phyloP scores from a whole-genome alignment of 768 basidiomycete genomes.

The Tricholoma hemisulphureum region DNA sequence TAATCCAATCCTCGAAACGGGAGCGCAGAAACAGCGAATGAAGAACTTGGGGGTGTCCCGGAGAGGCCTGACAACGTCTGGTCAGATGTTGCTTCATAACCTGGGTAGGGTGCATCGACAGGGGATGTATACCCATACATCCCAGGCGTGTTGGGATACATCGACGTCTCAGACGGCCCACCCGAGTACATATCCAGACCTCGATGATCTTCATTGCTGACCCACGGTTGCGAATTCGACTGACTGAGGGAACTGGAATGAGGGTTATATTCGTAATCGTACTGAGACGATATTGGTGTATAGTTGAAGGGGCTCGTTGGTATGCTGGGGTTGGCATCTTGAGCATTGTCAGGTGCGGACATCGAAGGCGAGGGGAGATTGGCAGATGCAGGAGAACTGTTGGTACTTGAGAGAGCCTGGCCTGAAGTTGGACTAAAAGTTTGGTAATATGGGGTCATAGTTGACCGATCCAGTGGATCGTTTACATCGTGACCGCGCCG shows the following conservation, averaged over 20 bases:
- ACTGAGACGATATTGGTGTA: conserved; percentile 51
- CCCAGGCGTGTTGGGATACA: conserved; percentile 38
- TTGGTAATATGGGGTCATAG: conserved; percentile 46
- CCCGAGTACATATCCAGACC: conserved; percentile 45
- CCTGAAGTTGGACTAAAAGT: conserved; percentile 54
- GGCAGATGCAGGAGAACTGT: conserved; percentile 74
- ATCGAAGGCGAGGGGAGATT: conserved; percentile 71
- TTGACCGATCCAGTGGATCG: conserved; percentile 46
- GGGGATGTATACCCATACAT: conserved; percentile 41
- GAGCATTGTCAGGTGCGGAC: conserved; percentile 45
- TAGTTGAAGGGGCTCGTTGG: conserved; percentile 45
- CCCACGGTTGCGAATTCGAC: conserved; percentile 45
- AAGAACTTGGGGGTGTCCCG: conserved; percentile 58
- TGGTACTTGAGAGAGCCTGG: conserved; percentile 50
- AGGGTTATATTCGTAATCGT: conserved; percentile 55
- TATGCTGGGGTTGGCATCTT: conserved; percentile 58
- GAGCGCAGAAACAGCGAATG: conserved; percentile 70
- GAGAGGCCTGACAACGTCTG: conserved; percentile 45
- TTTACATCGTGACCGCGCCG: conserved; percentile 70
- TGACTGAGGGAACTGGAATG: conserved; percentile 39
- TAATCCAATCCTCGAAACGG: conserved; percentile 84
- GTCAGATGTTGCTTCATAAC: conserved; percentile 41
- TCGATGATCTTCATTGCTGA: conserved; percentile 37
- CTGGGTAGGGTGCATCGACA: conserved; percentile 40
- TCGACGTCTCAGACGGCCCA: conserved; percentile 38